Evolutionary conservation across 805 yeast genomes (phyloP).

Genomic region (Zygosaccharomyces rouxii): DNA sequence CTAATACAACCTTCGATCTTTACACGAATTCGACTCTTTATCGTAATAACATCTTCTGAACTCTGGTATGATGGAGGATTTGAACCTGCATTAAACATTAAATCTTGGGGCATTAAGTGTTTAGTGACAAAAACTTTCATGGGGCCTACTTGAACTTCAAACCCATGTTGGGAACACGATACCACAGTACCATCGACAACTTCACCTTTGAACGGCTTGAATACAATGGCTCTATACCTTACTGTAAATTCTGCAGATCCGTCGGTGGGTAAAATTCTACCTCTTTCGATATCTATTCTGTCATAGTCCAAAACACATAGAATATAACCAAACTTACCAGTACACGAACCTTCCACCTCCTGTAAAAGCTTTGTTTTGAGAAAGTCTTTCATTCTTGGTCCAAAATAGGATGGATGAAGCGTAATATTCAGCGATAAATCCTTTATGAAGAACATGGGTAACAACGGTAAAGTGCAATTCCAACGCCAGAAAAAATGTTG

Average conservation of each 20-base stretch:
- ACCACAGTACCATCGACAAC: constrained; percentile 97
- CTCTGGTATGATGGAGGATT: constrained; percentile 98
- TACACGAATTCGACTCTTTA: constrained; percentile 88
- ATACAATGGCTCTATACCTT: constrained; percentile 91
- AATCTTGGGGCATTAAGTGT: constrained; percentile 89
- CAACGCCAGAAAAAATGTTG: not conserved
- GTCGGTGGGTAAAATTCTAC: constrained; percentile 81
- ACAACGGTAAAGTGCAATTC: not conserved
- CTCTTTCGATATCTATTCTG: constrained; percentile 92
- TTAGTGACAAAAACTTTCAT: constrained; percentile 90
- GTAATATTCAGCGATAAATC: constrained; percentile 89
- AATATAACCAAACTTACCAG: constrained; percentile 97
- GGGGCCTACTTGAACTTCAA: constrained; percentile 98
- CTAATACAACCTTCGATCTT: constrained; percentile 97
- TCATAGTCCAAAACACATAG: constrained; percentile 93
- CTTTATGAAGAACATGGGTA: constrained; percentile 51
- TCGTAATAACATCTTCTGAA: constrained; percentile 91
- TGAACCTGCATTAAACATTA: constrained; percentile 89
- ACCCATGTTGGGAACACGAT: constrained; percentile 90
- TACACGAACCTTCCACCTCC: constrained; percentile 98
- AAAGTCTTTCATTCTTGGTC: constrained; percentile 95
- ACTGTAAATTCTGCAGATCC: constrained; percentile 97
- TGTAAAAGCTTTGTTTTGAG: constrained; percentile 83
- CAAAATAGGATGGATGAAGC: constrained; percentile 94
- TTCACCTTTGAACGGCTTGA: constrained; percentile 98